Base-by-base conservation (phyloP, 1,284 basidiomycete genomes). In the Heterobasidion occidentale region DNA sequence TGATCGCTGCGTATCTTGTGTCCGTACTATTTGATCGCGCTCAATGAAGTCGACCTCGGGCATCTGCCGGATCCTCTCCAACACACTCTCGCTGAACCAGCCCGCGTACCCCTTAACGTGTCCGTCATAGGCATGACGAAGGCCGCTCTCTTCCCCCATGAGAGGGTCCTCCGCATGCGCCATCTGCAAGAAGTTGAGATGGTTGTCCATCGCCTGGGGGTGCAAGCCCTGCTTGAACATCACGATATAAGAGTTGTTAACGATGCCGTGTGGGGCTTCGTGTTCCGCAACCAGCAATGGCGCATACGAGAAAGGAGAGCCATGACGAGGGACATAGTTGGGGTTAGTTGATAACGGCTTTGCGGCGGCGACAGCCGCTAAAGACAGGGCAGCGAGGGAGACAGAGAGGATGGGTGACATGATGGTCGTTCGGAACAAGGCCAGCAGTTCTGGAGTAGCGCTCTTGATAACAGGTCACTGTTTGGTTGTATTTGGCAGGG, bases 1-100 rank as follows among this genome's bases (percentile, higher is more conserved):
- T 36, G 78, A 74, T 58, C 74, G 85, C 81, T 98, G 92, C 6
- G 76, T 63, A 1, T 88, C 84, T 62, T 83, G 79, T 14, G 90
- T 88, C 63, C 77, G 81, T 20, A 96, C 90, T 62, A 94, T 77
- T 74, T 96, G 93, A 76, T 99, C 97, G 60, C 78, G 82, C 77
- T 99, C 97, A 59, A 99, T 79, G 68, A 90, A 96, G 36, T 87
- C 91, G 52, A 99, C 94, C 70, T 96, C 94, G 17, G 95, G 94
- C 76, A 90, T 80, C 52, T 79, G 73, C 56, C 96, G 83, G 68
- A 99, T 88, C 66, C 83, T 80, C 55, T 92, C 80, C 60, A 99
- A 70, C 46, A 90, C 86, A 52, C 75, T 72, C 47, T 82, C 73
- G 42, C 86, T 82, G 78, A 99, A 98, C 65, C 76, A 78, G 55